These are phyloP conservation scores for Tinospora cordifolia DNA, from an alignment of 164 flowering plant genomes.

Conservation along the genomic window DNA sequence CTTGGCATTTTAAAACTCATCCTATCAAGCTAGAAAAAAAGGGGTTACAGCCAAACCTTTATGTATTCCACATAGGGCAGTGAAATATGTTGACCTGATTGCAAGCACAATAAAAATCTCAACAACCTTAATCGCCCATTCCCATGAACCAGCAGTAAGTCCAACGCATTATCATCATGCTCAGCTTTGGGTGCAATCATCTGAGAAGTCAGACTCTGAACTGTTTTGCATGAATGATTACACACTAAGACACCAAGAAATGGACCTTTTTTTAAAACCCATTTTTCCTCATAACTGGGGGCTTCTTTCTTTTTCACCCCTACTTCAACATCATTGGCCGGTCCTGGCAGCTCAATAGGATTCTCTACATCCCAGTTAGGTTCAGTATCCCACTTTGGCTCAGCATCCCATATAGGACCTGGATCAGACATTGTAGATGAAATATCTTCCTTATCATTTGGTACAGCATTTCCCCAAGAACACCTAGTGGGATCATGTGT, in stretches of 20 bases:
- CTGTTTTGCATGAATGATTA: conserved; percentile 95
- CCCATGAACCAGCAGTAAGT: conserved; percentile 84
- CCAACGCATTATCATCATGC: conserved; percentile 77
- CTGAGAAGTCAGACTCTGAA: conserved; percentile 85
- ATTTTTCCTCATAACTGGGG: conserved; percentile 50
- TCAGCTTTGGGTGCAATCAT: conserved; percentile 96
- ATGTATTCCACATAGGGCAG: conserved; percentile 90
- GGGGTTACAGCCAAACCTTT: conserved; percentile 50
- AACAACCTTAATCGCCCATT: conserved; percentile 69
- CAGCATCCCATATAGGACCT: conserved; percentile 94
- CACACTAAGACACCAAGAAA: conserved; percentile 89
- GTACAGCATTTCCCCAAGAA: conserved; percentile 73
- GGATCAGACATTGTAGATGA: conserved; percentile 98
- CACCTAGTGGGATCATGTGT: conserved; percentile 57
- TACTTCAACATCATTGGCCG: conserved; percentile 41
- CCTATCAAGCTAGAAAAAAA: background rate
- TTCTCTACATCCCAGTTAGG: conserved; percentile 72
- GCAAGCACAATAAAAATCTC: conserved; percentile 73
- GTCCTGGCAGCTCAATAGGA: conserved; percentile 83
- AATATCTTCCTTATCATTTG: conserved; percentile 86
- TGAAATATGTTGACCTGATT: conserved; percentile 78
- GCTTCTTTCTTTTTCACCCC: conserved; percentile 37
- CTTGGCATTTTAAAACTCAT: background rate
- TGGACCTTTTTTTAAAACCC: conserved; percentile 65
- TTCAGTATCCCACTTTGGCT: conserved; percentile 92